A percentile compares a stretch with the other conserved stretches of the same genome.
These are phyloP conservation scores for Wickerhamomyces sydowiorum DNA, from an alignment of 805 yeast species.

Conservation along the genomic window DNA sequence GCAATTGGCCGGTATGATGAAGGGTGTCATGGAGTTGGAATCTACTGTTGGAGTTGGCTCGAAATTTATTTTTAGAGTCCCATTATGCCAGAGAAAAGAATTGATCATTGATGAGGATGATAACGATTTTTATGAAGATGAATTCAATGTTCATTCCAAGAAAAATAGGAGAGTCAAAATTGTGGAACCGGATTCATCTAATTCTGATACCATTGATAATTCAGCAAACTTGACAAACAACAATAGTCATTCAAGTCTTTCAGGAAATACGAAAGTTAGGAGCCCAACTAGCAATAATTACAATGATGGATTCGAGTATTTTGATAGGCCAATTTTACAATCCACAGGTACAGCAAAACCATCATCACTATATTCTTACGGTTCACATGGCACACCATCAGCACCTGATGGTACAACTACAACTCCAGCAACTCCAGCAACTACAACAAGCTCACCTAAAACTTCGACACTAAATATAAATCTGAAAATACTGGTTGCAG, in stretches of 20 bases:
- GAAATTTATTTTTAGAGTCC: slow-evolving; percentile 74
- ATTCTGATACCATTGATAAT: background rate
- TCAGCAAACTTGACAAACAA: too few species aligned
- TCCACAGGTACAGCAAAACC: slow-evolving; percentile 36
- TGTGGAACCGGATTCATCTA: slow-evolving; percentile 18
- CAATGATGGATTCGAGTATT: slow-evolving; percentile 2
- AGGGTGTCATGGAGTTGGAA: slow-evolving; percentile 71
- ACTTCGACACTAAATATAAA: slow-evolving; percentile 2
- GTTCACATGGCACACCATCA: slow-evolving; percentile 7
- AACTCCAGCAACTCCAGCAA: slow-evolving; percentile 9
- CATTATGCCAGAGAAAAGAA: slow-evolving; percentile 50
- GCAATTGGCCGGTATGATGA: slow-evolving; percentile 88
- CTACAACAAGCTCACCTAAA: slow-evolving; percentile 10
- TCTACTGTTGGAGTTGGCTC: slow-evolving; percentile 81
- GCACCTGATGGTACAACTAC: slow-evolving; percentile 10
- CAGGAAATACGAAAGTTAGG: background rate
- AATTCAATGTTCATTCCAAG: slow-evolving; percentile 51
- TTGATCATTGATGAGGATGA: slow-evolving; percentile 23
- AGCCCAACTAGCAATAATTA: background rate
- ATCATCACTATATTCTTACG: slow-evolving; percentile 10
- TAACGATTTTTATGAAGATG: slow-evolving; percentile 53
- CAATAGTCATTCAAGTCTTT: background rate
- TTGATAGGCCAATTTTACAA: slow-evolving; percentile 28
- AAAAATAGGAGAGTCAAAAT: slow-evolving; percentile 41
- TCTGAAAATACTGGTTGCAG: slow-evolving; percentile 75